These are phyloP conservation scores for Thielaviopsis euricoi DNA, from an alignment of 2,329 filamentous ascomycete genomes.

Conservation along the genomic window DNA sequence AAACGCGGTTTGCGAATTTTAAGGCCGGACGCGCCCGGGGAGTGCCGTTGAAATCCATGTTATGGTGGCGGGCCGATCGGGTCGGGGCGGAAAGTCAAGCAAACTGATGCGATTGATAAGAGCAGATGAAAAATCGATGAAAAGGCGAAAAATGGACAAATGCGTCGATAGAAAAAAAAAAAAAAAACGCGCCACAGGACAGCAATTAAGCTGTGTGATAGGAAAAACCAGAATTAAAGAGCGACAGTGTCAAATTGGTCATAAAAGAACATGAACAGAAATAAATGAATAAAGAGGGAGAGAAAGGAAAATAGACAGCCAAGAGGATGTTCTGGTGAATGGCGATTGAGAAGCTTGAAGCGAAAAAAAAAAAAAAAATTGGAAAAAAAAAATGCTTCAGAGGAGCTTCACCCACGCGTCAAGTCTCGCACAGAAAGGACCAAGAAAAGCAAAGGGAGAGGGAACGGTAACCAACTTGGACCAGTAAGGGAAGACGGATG, in stretches of 20 bases:
- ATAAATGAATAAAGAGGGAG: conserved; percentile 1
- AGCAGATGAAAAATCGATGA: neutral
- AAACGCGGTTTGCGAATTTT: conserved; percentile 27
- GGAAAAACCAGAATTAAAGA: neutral
- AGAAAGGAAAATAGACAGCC: neutral
- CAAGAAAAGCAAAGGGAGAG: conserved; percentile 1
- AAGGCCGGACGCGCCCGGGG: conserved; percentile 22
- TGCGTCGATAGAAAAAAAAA: neutral
- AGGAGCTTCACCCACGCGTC: conserved; percentile 6
- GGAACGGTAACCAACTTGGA: neutral
- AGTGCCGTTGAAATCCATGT: conserved; percentile 8
- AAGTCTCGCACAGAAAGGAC: neutral
- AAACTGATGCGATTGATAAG: neutral
- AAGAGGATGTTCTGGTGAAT: neutral
- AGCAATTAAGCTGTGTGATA: conserved; percentile 1
- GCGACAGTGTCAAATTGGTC: neutral
- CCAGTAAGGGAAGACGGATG: conserved; percentile 1
- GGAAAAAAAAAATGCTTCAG: neutral
- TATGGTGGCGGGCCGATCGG: neutral
- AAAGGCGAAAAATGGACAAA: neutral
- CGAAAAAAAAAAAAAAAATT: neutral
- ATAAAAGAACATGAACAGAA: neutral
- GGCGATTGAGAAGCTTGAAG: neutral
- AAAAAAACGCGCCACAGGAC: neutral
- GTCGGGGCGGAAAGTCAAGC: neutral